Percentiles rank a stretch among this genome's conserved stretches.
Evolutionary conservation across 1,284 basidiomycete species (phyloP).

Genomic region (Rugosomyces carneus): DNA sequence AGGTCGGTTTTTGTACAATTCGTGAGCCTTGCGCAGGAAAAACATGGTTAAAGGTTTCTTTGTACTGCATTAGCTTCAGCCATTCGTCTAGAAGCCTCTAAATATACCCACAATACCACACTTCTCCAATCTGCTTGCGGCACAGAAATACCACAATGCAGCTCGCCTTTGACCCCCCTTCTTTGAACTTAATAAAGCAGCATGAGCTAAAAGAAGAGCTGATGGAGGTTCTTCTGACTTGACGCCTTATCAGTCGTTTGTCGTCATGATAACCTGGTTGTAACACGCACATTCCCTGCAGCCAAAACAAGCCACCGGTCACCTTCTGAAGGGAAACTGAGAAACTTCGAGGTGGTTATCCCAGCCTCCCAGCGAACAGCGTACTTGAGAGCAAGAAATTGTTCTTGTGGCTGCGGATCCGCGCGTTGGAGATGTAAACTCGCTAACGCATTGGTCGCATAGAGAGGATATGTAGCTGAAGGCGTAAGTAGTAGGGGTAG

Average conservation of each 20-base stretch:
- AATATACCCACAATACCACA: slow-evolving; percentile 61
- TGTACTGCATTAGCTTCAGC: slow-evolving; percentile 2
- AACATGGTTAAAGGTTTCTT: slow-evolving; percentile 81
- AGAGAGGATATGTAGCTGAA: slow-evolving; percentile 50
- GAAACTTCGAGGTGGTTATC: slow-evolving; percentile 52
- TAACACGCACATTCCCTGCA: slow-evolving; percentile 59
- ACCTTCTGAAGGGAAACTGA: slow-evolving; percentile 53
- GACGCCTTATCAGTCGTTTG: slow-evolving; percentile 5
- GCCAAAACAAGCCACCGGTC: slow-evolving; percentile 80
- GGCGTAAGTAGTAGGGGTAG: slow-evolving; percentile 65
- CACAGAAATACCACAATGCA: slow-evolving; percentile 68
- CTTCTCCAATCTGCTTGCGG: slow-evolving; percentile 72
- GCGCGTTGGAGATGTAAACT: slow-evolving; percentile 32
- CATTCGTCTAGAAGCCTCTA: background rate
- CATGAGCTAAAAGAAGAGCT: slow-evolving; percentile 68
- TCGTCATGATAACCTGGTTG: background rate
- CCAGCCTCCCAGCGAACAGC: slow-evolving; percentile 72
- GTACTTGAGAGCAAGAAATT: slow-evolving; percentile 55
- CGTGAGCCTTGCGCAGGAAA: slow-evolving; percentile 64
- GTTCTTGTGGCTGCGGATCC: slow-evolving; percentile 54
- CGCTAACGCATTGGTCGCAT: slow-evolving; percentile 56
- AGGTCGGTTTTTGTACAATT: slow-evolving; percentile 45
- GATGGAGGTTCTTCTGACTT: slow-evolving; percentile 77
- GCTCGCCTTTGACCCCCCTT: slow-evolving; percentile 55
- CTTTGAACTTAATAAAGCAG: slow-evolving; percentile 58